A percentile compares a stretch with the other conserved stretches of the same genome.
phyloP scores from a whole-genome alignment of 2,329 filamentous ascomycete genomes.

The Neofusicoccum ribis region DNA sequence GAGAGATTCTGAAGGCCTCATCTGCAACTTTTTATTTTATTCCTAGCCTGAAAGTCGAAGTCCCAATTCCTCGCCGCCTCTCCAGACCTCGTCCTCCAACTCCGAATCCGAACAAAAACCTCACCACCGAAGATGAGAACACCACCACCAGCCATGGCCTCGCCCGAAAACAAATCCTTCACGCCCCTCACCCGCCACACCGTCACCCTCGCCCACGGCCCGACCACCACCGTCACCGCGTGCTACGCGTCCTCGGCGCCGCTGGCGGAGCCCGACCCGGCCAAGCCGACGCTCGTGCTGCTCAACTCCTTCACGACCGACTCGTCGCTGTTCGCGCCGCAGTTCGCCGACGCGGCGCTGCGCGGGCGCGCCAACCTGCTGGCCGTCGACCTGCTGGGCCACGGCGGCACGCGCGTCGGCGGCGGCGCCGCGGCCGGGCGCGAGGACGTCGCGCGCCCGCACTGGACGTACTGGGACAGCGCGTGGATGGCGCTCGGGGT shows the following conservation, averaged over 20 bases:
- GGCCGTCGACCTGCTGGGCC: constrained; percentile 56
- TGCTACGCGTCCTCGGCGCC: not conserved
- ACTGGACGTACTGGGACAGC: constrained; percentile 59
- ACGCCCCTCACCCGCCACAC: not conserved
- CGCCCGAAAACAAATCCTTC: not conserved
- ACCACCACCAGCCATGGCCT: not conserved
- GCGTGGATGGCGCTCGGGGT: constrained; percentile 49
- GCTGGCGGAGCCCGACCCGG: not conserved
- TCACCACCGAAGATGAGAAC: too few relatives aligned
- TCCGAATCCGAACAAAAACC: too few relatives aligned
- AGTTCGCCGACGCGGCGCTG: constrained; percentile 40
- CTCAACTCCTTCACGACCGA: constrained; percentile 56
- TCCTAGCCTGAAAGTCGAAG: too few relatives aligned
- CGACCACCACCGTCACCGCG: not conserved
- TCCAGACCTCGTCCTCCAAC: too few relatives aligned
- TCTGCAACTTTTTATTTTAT: too few relatives aligned
- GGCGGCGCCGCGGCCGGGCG: not conserved
- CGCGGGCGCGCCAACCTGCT: constrained; percentile 49
- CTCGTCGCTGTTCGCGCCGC: constrained; percentile 45
- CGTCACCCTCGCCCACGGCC: not conserved
- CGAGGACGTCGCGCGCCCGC: too few relatives aligned
- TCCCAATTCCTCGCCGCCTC: too few relatives aligned
- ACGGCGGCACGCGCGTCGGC: constrained; percentile 49
- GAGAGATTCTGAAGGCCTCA: too few relatives aligned
- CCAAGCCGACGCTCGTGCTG: constrained; percentile 45